phyloP scores from a whole-genome alignment of 73 alveolate genomes.

The Paramecium tetraurelia region DNA sequence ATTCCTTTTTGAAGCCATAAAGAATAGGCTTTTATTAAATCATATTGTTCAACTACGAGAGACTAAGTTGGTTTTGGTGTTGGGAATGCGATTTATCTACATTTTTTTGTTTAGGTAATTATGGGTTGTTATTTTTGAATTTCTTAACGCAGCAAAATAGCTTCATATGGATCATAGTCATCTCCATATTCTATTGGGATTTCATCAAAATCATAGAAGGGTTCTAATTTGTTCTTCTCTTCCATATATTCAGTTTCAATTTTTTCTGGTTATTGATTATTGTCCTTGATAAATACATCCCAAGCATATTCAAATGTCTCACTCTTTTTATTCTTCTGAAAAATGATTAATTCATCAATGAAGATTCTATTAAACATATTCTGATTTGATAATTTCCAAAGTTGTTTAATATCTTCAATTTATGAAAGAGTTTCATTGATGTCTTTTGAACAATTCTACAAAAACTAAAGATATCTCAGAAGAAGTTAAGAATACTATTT shows the following conservation, averaged over 20 bases:
- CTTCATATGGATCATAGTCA: neutral
- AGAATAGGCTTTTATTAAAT: neutral
- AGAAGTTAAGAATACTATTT: neutral
- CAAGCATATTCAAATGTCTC: slow-evolving; percentile 22
- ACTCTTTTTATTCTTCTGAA: neutral
- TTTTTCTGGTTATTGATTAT: neutral
- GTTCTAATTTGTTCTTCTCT: neutral
- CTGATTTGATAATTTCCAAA: neutral
- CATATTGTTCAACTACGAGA: neutral
- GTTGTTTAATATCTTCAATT: neutral
- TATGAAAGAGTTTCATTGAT: neutral
- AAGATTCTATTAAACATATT: neutral
- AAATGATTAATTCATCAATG: neutral
- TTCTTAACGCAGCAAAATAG: neutral
- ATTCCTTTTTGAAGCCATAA: neutral
- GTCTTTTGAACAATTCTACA: neutral
- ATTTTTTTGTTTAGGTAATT: neutral
- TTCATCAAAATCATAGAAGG: neutral
- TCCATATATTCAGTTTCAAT: neutral
- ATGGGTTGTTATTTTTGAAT: neutral
- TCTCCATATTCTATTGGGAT: neutral
- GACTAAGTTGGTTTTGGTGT: neutral
- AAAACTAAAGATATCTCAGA: neutral
- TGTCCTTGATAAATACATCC: neutral
- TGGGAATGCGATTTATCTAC: neutral